Conservation (phyloP, 2,329 filamentous ascomycete genomes). For the Thielaviopsis populi region DNA sequence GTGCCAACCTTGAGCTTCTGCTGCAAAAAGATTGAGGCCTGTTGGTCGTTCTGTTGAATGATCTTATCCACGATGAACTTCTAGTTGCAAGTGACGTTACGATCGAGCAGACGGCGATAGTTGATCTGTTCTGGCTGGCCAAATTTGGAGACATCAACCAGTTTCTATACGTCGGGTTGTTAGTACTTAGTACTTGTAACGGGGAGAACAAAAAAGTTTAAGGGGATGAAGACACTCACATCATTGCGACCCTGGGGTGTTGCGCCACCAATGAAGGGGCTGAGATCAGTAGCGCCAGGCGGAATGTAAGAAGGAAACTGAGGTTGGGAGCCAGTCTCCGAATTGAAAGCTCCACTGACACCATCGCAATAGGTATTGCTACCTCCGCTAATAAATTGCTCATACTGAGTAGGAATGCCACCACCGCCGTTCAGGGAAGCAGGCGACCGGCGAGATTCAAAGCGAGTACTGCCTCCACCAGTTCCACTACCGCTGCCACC, state of each 20-base stretch:
- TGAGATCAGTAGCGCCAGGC: neutral
- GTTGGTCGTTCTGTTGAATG: constrained; percentile 96
- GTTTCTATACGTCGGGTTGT: neutral
- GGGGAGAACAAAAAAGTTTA: neutral
- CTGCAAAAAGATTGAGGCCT: constrained; percentile 95
- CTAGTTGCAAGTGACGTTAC: constrained; percentile 96
- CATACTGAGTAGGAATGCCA: neutral
- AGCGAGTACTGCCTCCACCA: neutral
- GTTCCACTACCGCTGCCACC: neutral
- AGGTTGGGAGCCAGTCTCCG: neutral
- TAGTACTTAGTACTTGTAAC: neutral
- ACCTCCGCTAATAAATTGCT: neutral
- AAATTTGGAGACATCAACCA: constrained; percentile 7
- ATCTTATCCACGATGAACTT: constrained; percentile 99
- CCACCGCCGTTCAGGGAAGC: constrained; percentile 1
- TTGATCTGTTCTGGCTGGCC: constrained; percentile 68
- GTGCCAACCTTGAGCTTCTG: constrained; percentile 98
- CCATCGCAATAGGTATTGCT: neutral
- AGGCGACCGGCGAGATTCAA: constrained; percentile 1
- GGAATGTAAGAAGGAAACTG: constrained; percentile 1
- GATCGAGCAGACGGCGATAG: constrained; percentile 86
- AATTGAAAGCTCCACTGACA: neutral
- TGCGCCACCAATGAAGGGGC: neutral
- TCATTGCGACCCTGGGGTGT: constrained; percentile 5
- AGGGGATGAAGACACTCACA: neutral